These are phyloP conservation scores for Parietaria judaica DNA, from an alignment of 306 rosid genomes.

Conservation along the genomic window DNA sequence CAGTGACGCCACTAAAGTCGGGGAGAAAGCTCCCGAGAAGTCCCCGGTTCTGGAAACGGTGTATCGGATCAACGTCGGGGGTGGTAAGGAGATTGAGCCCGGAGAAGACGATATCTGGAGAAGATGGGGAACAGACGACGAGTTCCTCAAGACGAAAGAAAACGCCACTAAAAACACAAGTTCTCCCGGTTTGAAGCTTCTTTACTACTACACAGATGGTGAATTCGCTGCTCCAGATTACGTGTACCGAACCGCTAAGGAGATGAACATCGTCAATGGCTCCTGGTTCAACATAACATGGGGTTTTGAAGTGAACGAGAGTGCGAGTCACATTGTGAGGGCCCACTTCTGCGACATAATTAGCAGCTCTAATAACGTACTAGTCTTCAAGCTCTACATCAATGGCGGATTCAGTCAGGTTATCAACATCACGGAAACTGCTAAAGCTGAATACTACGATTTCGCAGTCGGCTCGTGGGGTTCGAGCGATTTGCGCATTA, in stretches of 20 bases:
- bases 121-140: constrained; percentile 28
- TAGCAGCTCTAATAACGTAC: accelerated
- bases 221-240: background rate
- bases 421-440: background rate
- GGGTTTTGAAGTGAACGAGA: constrained; percentile 24
- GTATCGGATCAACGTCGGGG: constrained; percentile 34
- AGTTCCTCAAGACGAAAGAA: no score
- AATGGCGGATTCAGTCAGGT: accelerated
- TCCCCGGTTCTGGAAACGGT: constrained; percentile 22
- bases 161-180: no score
- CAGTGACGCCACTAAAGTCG: background rate
- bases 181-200: no score
- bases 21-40: background rate
- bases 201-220: background rate
- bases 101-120: background rate
- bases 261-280: accelerated
- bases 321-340: constrained; percentile 18
- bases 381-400: background rate
- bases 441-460: background rate
- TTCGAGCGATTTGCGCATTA: constrained; percentile 10
- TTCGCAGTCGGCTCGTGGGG: constrained; percentile 27
- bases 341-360: constrained; percentile 33
- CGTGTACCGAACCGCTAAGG: constrained; percentile 22
- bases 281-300: constrained; percentile 3
- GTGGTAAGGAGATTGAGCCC: background rate